Base-by-base conservation (phyloP, 371 early-diverging fungal species). In the Actinomucor elegans region DNA sequence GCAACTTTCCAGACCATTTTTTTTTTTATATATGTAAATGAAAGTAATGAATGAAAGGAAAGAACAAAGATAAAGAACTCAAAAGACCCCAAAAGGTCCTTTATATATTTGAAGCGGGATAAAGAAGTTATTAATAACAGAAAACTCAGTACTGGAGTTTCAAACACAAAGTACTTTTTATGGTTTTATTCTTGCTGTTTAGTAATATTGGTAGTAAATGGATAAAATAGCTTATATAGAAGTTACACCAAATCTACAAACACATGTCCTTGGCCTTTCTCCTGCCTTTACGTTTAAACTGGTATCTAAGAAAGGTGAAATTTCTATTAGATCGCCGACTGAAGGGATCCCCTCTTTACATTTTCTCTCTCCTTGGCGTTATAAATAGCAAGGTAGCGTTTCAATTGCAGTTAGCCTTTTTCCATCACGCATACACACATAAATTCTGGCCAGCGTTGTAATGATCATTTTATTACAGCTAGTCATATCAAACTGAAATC, bases 1-100 rank as follows among this genome's bases (percentile, higher is more conserved):
- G 54, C 52, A 35, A 48, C 21, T 54, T 64, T 64, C 64, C 64
- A 64, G 37, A 55, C 59, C 64, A 64, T 64, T 14, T 31, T 52
- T 26, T 18, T 31, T 27, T 37, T 29, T 29, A 15, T 37, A 21
- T n/a, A 15, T 47, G 24, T 42, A 40, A 45, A 52, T 33, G 15
- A 50, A 29, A 40, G 37, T 34, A 32, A 40, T 18, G 42, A 34
- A 35, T 24, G 18, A 31, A 54, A 55, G 29, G 24, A 38, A 35
- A 38, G 17, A 31, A 18, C 5, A 41, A 36, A 59, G 40, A 50
- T 14, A 31, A 45, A 45, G 35, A 44, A 26, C n/a, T n/a, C n/a
- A n/a, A n/a, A n/a, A n/a, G n/a, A n/a, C n/a, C n/a, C n/a, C n/a
- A n/a, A n/a, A n/a, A n/a, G n/a, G n/a, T n/a, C n/a, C n/a, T n/a